Evolutionary conservation across 371 early-diverging fungal genomes (phyloP).

Genomic region (Haplosporangium sp.): DNA sequence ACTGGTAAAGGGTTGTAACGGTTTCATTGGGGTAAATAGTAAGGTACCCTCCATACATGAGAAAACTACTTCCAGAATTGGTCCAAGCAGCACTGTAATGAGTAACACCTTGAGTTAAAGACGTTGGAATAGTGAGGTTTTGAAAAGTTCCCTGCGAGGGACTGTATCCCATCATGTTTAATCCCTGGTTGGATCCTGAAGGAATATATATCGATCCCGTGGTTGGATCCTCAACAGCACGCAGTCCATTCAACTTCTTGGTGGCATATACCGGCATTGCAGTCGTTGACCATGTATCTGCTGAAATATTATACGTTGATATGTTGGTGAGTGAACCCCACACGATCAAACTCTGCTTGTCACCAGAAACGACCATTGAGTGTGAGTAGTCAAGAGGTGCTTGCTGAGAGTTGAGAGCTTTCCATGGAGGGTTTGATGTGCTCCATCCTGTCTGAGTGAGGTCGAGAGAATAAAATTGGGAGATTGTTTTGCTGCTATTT

Average conservation of each 20-base stretch:
- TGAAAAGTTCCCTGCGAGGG: neutral
- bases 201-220: conserved; percentile 3
- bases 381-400: neutral
- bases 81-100: neutral
- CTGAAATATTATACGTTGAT: neutral
- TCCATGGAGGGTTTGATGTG: conserved; percentile 4
- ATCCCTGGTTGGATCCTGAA: neutral
- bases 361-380: neutral
- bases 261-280: too few species aligned
- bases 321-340: neutral
- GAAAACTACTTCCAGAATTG: neutral
- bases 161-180: neutral
- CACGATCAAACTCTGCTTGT: neutral
- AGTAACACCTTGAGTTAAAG: neutral
- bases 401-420: neutral
- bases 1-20: neutral
- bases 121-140: neutral
- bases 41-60: neutral
- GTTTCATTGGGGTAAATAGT: neutral
- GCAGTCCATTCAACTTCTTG: neutral
- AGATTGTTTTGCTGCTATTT: too few species aligned
- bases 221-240: neutral
- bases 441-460: neutral
- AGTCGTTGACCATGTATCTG: neutral
- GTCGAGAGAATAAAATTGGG: neutral